Conservation (phyloP, 208 protist genomes). For the Leishmania braziliensis region DNA sequence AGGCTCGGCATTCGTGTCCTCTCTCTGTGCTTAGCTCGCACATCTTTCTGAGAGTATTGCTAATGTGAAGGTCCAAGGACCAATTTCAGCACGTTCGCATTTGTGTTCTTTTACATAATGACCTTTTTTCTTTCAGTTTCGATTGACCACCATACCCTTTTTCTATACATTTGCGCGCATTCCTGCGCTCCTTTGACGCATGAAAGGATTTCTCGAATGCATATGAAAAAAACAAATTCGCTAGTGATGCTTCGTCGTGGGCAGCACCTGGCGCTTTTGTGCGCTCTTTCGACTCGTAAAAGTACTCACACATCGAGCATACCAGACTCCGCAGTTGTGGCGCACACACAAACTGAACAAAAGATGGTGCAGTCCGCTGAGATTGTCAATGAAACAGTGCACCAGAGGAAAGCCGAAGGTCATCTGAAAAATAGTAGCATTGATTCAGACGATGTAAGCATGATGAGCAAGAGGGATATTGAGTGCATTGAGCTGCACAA, state of each 20-base stretch:
- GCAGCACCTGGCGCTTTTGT: neutral
- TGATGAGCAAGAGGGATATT: conserved; percentile 48
- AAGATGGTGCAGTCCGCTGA: conserved; percentile 36
- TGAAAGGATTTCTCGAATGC: neutral
- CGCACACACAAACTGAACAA: neutral
- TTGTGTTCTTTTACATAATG: neutral
- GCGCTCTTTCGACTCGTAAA: neutral
- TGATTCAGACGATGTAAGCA: conserved; percentile 42
- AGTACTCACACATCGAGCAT: neutral
- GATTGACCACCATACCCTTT: neutral
- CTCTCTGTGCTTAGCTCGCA: neutral
- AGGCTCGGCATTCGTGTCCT: neutral
- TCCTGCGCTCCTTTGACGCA: neutral
- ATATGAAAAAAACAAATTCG: neutral
- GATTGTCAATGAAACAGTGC: conserved; percentile 52
- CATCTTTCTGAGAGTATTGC: neutral
- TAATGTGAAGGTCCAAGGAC: neutral
- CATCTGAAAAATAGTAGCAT: conserved; percentile 31
- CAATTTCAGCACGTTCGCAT: neutral
- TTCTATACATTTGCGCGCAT: neutral
- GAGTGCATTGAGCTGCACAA: conserved; percentile 64
- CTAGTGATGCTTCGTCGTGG: conserved; percentile 14
- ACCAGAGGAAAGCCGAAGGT: conserved; percentile 1
- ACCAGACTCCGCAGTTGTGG: neutral
- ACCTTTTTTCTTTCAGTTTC: neutral